Evolutionary conservation across 495 filamentous ascomycete genomes (phyloP), one percentile per base, ranked within the genome.

Genomic region (Stereocaulon alpinum): DNA sequence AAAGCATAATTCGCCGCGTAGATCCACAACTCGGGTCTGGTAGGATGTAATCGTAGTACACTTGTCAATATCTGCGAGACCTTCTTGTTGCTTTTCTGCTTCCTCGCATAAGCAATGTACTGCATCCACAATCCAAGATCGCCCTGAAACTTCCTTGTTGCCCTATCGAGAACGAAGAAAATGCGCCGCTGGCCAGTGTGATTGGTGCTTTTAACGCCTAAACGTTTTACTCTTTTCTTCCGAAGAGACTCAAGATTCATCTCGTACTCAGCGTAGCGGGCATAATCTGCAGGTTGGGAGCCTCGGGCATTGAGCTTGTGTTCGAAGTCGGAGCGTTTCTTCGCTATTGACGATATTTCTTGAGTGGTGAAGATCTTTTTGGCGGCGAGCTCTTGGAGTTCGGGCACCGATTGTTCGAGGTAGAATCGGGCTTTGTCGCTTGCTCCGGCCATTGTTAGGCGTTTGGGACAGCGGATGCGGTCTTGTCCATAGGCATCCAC

Each of bases 371-470:
- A 97, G 59, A 97, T 86, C 56, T 88, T 84, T 67, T 95, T 95
- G 56, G 86, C 79, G 69, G 92, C 84, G 61, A 87, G 89, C 58
- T 95, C 90, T 52, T 87, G 89, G 41, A 98, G 81, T 70, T 96
- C 90, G 7, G 91, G 88, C 40, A 95, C 88, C 6, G 87, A 87
- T 61, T 89, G 84, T 73, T 98, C 93, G 47, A 97, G 78, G 70
- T 86, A 96, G 73, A 91, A 96, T 30, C 92, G 87, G 18, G 91
- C 92, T 73, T 96, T 97, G 68, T 98, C 94, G 61, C 86, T 87
- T 44, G 89, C 82, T 47, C 80, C 82, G 1, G 89, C 82, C 91
- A 96, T 96, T 54, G 44, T 77, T 63, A 40, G 27, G 30, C 9
- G 30, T 50, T n/a, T 30, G 9, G n/a, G 14, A 27, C 14, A 10